Base-by-base conservation (phyloP, 2,329 filamentous ascomycete genomes). In the Diaporthe velutina region DNA sequence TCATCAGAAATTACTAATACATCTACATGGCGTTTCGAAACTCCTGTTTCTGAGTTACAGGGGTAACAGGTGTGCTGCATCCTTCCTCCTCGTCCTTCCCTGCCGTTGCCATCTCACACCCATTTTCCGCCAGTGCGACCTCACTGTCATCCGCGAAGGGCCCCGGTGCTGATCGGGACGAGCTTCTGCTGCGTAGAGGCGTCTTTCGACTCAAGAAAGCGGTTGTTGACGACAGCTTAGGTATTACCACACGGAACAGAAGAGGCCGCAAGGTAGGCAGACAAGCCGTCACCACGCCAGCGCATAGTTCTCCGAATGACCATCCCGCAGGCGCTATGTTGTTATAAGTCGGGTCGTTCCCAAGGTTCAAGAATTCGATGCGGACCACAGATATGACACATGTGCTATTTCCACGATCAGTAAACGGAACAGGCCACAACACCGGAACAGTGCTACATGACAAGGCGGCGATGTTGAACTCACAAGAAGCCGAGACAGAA, bases 241-340 rank as follows among this genome's bases (percentile, higher is more conserved):
- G 48, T 6, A 42, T 48, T 4, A 48, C 15, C 5, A 64, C 57
- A 6, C 66, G 52, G 35, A 66, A 60, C 3, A 72, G 19, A 1
- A 75, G 55, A 3, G 74, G 72, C 2, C 57, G 30, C 19, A 74
- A 22, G 7, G 74, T 75, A 78, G 33, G 84, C 79, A 15, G 71
- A 25, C 71, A 75, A 22, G 72, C 74, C 13, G 64, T 74, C 4
- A 52, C 33, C 22, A 74, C 33, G 7, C 57, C 71, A 5, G 72
- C 54, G 42, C 64, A 71, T 3, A 75, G 33, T 45, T 74, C 66
- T 28, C 55, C 66, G 13, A 75, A 40, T 10, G 67, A 74, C 67
- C 72, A 74, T 10, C 55, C 50, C 12, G 38, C 64, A 1, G 71
- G 66, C 4, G 45, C 54, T 48, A 57, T 22, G 33, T 74, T 75